Conservation (phyloP, 2,329 filamentous ascomycete genomes). For the Fusarium fujikuroi region DNA sequence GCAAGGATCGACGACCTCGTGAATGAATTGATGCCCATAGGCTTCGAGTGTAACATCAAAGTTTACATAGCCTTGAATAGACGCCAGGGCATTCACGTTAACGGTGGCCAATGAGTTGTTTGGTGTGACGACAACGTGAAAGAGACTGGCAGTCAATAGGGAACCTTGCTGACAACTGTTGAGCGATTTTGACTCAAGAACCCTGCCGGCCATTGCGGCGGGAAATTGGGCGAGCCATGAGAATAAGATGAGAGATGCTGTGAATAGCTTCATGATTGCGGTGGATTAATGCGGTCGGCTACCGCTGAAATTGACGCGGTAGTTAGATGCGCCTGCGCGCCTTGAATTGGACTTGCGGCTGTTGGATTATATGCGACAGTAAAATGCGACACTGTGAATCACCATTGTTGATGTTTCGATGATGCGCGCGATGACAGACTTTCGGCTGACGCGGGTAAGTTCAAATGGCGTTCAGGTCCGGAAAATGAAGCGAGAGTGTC, state of each 20-base stretch:
- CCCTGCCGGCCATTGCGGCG: constrained; percentile 62
- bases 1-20: constrained; percentile 79
- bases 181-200: constrained; percentile 84
- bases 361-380: neutral
- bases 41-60: constrained; percentile 81
- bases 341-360: neutral
- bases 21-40: constrained; percentile 81
- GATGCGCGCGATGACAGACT: neutral
- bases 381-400: neutral
- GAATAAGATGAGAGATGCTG: constrained; percentile 17
- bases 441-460: neutral
- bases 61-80: constrained; percentile 81
- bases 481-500: constrained; percentile 10
- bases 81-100: constrained; percentile 81
- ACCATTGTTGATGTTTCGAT: constrained; percentile 13
- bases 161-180: constrained; percentile 86
- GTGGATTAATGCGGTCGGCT: neutral
- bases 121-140: constrained; percentile 84
- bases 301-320: neutral
- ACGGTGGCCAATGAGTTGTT: constrained; percentile 77
- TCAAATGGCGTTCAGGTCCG: neutral
- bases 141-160: constrained; percentile 85
- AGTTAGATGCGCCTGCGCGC: no score
- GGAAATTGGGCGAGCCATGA: constrained; percentile 24
- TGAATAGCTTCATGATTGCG: constrained; percentile 23